These are phyloP conservation scores for Nemania diffusa DNA, from an alignment of 2,329 filamentous ascomycete genomes.

Conservation along the genomic window DNA sequence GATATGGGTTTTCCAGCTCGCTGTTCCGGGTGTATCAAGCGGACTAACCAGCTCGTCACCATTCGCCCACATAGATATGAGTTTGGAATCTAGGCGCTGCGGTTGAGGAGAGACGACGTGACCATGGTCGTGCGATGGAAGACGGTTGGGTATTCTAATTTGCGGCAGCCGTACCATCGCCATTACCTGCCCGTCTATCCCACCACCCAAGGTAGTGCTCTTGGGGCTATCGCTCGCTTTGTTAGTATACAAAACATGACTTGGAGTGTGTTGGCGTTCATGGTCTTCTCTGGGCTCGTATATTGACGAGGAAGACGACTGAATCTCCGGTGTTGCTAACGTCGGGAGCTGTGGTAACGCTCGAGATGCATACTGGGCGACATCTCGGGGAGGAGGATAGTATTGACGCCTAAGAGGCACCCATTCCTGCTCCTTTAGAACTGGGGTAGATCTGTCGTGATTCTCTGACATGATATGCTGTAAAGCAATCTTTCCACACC, in stretches of 20 bases:
- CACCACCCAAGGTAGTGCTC: conserved; percentile 19
- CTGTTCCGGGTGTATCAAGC: conserved; percentile 35
- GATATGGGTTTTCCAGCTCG: conserved; percentile 32
- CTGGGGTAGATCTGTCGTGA: conserved; percentile 8
- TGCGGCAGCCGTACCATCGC: conserved; percentile 32
- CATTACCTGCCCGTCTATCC: conserved; percentile 32
- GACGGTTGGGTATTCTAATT: conserved; percentile 16
- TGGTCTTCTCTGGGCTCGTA: conserved; percentile 30
- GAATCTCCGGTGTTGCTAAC: conserved; percentile 21
- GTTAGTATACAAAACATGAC: background rate
- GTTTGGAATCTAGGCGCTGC: conserved; percentile 34
- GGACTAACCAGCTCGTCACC: conserved; percentile 42
- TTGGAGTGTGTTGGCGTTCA: conserved; percentile 13
- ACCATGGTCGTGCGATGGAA: conserved; percentile 22
- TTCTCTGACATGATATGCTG: conserved; percentile 29
- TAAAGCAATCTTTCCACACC: conserved; percentile 1
- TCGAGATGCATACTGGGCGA: conserved; percentile 27
- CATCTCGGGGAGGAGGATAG: conserved; percentile 32
- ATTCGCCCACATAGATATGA: conserved; percentile 32
- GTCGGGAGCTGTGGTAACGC: conserved; percentile 36
- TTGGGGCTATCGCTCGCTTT: background rate
- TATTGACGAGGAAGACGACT: conserved; percentile 34
- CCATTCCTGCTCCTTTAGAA: conserved; percentile 14
- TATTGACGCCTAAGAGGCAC: background rate
- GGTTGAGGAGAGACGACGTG: conserved; percentile 40